Base-by-base conservation (phyloP, 2,329 filamentous ascomycete species). In the Diplocarpon mali region DNA sequence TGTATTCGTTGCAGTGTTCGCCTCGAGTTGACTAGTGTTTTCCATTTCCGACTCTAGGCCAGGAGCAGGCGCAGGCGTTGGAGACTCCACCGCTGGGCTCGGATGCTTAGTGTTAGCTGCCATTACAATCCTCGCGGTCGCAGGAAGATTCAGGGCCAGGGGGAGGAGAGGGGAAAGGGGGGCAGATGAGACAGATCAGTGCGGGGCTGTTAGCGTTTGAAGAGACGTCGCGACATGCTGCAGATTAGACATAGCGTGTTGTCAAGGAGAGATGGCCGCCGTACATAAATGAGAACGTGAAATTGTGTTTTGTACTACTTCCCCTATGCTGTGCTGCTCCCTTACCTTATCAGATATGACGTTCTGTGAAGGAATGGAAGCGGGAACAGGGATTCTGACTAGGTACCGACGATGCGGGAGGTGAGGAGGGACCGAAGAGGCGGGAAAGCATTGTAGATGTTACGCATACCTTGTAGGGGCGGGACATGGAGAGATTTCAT, bases 71-170 rank as follows among this genome's bases (percentile, higher is more conserved):
- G 30, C 30, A 32, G 30, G n/a, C 11, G n/a, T 12, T 12, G 30
- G 30, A 14, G 30, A 5, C 30, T 32, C 30, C 30, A 28, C 29
- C 31, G 30, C 30, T n/a, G 24, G 40, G 28, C 53, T 56, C 41
- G 53, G 54, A 51, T 55, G 40, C 29, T 47, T 54, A 55, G 53
- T 51, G 20, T 24, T 24, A 7, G 3, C 7, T 3, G 20, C 20
- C 7, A 24, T 7, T 7, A 24, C 20, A n/a, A n/a, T n/a, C n/a
- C n/a, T n/a, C 20, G 20, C 20, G 20, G 20, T 24, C 20, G 20
- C 20, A 24, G 20, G 20, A 24, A 24, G 20, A 24, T 24, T 7
- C 20, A 24, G 12, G 27, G 29, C 24, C 10, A 40, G 9, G 32
- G n/a, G n/a, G n/a, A n/a, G n/a, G n/a, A n/a, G n/a, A n/a, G n/a